Evolutionary conservation across 345 rosid genomes (phyloP).

Genomic region (Gossypium anomalum): DNA sequence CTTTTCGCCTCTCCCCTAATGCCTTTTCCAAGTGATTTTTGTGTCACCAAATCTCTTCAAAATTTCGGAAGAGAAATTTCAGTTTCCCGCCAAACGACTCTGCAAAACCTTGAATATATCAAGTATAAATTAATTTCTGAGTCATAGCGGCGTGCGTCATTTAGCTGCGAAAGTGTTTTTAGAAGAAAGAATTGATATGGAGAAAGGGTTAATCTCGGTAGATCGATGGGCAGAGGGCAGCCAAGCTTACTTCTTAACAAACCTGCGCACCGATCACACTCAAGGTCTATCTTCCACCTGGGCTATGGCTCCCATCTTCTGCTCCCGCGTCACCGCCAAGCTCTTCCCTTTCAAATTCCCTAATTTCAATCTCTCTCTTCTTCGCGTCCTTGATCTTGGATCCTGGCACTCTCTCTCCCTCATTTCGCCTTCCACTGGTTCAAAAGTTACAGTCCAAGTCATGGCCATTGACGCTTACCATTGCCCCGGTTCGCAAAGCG

Average conservation of each 20-base stretch:
- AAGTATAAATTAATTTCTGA: no score
- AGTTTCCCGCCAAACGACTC: no score
- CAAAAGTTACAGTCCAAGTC: slow-evolving; percentile 35
- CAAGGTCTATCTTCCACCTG: slow-evolving; percentile 56
- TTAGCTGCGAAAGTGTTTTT: no score
- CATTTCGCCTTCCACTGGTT: slow-evolving; percentile 41
- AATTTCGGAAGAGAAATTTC: no score
- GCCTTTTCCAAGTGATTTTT: no score
- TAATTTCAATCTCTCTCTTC: slow-evolving; percentile 53
- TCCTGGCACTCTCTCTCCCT: slow-evolving; percentile 56
- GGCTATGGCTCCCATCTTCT: slow-evolving; percentile 61
- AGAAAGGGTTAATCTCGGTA: slow-evolving; percentile 65
- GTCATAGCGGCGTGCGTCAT: no score
- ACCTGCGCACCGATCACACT: slow-evolving; percentile 73
- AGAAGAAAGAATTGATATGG: slow-evolving; percentile 34
- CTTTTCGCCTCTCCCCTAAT: no score
- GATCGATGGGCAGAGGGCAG: slow-evolving; percentile 67
- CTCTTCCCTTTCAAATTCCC: slow-evolving; percentile 70
- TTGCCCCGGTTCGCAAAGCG: slow-evolving; percentile 24
- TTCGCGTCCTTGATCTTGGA: slow-evolving; percentile 50
- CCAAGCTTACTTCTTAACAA: slow-evolving; percentile 72
- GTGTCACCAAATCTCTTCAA: no score
- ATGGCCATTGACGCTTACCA: slow-evolving; percentile 69
- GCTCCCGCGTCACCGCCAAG: slow-evolving; percentile 69
- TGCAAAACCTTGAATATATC: no score